Evolutionary conservation across 768 basidiomycete genomes (phyloP), one percentile per base, ranked within the genome.

Genomic region (Agaricus subrufescens): DNA sequence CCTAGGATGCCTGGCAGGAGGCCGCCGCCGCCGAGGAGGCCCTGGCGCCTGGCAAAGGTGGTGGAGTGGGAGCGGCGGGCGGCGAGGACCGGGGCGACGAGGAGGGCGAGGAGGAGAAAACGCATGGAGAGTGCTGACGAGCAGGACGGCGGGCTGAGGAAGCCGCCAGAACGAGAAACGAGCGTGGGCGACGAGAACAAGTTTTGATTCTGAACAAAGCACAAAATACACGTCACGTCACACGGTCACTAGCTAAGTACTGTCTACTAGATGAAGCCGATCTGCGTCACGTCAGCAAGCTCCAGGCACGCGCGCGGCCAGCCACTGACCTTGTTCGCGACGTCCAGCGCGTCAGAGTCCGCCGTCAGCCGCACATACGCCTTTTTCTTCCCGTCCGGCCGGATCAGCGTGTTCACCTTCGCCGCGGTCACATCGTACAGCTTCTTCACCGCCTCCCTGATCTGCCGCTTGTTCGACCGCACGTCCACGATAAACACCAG

Each of bases 391-490:
- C 96, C 96, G 67, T 98, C 97, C 52, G 96, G 97, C 71, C 95
- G 88, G 72, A 98, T 98, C 69, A 99, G 85, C 50, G 97, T 99
- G 85, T 98, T 99, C 70, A 98, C 82, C 77, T 96, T 97, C 43
- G 88, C 87, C 9, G 94, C 91, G 75, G 95, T 85, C 52, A 98
- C 95, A 67, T 97, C 95, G 74, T 98, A 98, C 66, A 99, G 74
- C 84, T 97, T 97, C 86, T 98, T 98, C 65, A 99, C 94, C 1
- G 97, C 97, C 66, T 98, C 93, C 85, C 94, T 96, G 79, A 98
- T 98, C 75, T 99, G 94, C 46, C 94, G 86, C 84, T 99, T 99
- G 86, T 97, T 99, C 63, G 93, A 78, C 71, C 85, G 87, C 73
- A 98, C 67, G 73, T 98, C 95, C 52, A 97, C 94, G 59, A 98